Evolutionary conservation across 2,329 filamentous ascomycete genomes (phyloP).

Genomic region (Fusarium newnesense): DNA sequence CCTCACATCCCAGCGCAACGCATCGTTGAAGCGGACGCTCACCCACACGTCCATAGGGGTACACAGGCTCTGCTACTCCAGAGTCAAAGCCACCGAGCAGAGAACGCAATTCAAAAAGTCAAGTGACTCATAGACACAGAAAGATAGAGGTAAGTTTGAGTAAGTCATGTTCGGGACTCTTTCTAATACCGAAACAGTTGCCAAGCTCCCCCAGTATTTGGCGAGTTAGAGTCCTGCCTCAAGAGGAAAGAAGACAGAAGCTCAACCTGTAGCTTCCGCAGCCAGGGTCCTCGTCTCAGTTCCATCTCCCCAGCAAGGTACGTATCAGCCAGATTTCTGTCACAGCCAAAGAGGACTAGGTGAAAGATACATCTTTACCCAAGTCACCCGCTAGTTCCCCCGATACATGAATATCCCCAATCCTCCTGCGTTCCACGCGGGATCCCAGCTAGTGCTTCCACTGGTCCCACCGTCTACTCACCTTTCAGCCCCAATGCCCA

Average conservation of each 20-base stretch:
- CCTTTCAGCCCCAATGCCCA: conserved; percentile 41
- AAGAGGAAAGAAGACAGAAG: conserved; percentile 39
- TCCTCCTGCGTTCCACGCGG: conserved; percentile 36
- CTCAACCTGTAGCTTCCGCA: conserved; percentile 35
- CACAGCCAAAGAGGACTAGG: background rate
- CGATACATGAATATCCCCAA: conserved; percentile 42
- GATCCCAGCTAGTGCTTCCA: conserved; percentile 30
- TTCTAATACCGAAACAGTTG: conserved; percentile 24
- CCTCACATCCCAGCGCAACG: conserved; percentile 11
- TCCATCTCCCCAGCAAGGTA: conserved; percentile 30
- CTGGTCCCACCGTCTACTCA: conserved; percentile 28
- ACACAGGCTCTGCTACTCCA: background rate
- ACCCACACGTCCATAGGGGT: conserved; percentile 1
- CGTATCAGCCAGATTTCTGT: conserved; percentile 20
- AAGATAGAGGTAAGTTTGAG: background rate
- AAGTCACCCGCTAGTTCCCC: conserved; percentile 16
- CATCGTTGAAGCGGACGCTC: conserved; percentile 6
- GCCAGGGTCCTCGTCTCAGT: conserved; percentile 22
- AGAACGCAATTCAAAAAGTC: background rate
- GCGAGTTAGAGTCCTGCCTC: conserved; percentile 29
- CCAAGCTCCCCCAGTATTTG: conserved; percentile 28
- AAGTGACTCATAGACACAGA: conserved; percentile 25
- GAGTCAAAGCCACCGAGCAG: background rate
- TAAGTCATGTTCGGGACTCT: conserved; percentile 16
- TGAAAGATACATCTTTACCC: conserved; percentile 1